Percentiles rank a stretch among this genome's conserved stretches.
These are phyloP conservation scores for Suhomyces panamericanus DNA, from an alignment of 1,139 yeast genomes.

Conservation along the genomic window DNA sequence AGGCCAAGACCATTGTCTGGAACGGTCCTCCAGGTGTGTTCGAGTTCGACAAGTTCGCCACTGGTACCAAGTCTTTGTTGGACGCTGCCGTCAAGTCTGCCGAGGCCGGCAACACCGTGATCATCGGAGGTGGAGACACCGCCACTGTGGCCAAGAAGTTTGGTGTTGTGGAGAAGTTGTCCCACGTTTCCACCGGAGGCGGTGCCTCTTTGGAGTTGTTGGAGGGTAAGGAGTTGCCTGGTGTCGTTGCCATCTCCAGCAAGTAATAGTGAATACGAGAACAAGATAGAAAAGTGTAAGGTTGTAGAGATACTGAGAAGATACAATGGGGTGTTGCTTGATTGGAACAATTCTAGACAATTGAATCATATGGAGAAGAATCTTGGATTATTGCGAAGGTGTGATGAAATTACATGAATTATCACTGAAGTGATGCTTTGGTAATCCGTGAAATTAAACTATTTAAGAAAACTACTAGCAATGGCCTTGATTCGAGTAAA, in stretches of 20 bases:
- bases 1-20: slow-evolving; percentile 97
- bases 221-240: slow-evolving; percentile 97
- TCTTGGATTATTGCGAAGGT: no score
- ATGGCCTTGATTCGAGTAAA: no score
- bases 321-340: no score
- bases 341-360: not conserved
- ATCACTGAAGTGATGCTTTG: no score
- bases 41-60: slow-evolving; percentile 87
- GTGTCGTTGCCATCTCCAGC: slow-evolving; percentile 86
- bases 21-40: slow-evolving; percentile 99
- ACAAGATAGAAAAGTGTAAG: not conserved
- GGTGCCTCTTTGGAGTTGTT: slow-evolving; percentile 97
- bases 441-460: no score
- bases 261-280: slow-evolving; percentile 37
- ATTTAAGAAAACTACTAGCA: no score
- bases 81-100: slow-evolving; percentile 86
- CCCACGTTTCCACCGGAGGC: slow-evolving; percentile 98
- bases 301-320: no score
- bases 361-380: no score
- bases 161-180: slow-evolving; percentile 91
- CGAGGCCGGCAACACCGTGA: slow-evolving; percentile 86
- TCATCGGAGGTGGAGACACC: slow-evolving; percentile 99
- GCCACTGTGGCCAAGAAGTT: slow-evolving; percentile 98
- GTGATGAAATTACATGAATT: no score
- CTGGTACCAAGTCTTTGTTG: slow-evolving; percentile 85